Conservation (phyloP, 352 stramenopile species). For the Phytophthora quininea region DNA sequence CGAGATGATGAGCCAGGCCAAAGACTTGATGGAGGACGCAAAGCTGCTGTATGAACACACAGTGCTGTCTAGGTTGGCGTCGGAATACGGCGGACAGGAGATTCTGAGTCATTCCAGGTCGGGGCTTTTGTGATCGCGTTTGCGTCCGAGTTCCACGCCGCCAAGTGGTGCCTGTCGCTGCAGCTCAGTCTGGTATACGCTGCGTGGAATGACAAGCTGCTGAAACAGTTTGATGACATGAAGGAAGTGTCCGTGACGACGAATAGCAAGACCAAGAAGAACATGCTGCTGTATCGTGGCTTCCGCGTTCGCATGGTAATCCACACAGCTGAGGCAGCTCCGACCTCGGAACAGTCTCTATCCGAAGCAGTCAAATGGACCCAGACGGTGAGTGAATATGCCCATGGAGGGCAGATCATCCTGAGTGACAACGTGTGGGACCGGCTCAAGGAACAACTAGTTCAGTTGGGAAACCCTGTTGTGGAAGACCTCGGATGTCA, state of each 20-base stretch:
- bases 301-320: constrained; percentile 90
- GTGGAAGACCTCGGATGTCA: constrained; percentile 88
- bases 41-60: constrained; percentile 89
- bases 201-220: constrained; percentile 86
- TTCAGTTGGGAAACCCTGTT: constrained; percentile 86
- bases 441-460: constrained; percentile 85
- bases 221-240: constrained; percentile 86
- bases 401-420: constrained; percentile 84
- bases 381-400: constrained; percentile 84
- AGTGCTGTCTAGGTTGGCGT: constrained; percentile 80
- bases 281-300: constrained; percentile 79
- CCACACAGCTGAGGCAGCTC: constrained; percentile 67
- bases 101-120: constrained; percentile 77
- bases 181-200: constrained; percentile 87
- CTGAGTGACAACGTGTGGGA: constrained; percentile 88
- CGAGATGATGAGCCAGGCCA: constrained; percentile 73
- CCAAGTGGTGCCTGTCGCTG: constrained; percentile 87
- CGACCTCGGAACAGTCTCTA: constrained; percentile 62
- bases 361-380: constrained; percentile 85
- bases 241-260: constrained; percentile 69
- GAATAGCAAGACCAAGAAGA: constrained; percentile 72
- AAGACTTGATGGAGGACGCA: constrained; percentile 88
- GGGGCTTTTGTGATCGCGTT: constrained; percentile 85
- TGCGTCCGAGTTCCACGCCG: constrained; percentile 84
- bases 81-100: constrained; percentile 85